phyloP scores from a whole-genome alignment of 1,284 basidiomycete species.

The Ustilago hordei region DNA sequence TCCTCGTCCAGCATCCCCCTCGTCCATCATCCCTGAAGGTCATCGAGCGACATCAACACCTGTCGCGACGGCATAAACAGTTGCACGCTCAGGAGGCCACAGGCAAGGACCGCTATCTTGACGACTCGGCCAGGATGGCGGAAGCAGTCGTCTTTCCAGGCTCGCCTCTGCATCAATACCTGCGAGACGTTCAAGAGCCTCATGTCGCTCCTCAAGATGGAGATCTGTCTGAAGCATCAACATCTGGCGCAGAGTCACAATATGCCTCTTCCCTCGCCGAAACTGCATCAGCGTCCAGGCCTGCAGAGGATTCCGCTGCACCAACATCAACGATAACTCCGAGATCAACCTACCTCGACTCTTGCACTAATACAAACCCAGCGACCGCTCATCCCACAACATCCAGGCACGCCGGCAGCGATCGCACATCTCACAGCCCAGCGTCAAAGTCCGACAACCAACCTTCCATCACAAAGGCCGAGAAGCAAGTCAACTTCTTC shows the following conservation, averaged over 20 bases:
- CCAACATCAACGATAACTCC: not conserved
- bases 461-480: not conserved
- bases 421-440: not conserved
- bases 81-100: not conserved
- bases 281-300: constrained; percentile 1
- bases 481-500: not conserved
- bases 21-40: not conserved
- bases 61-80: not conserved
- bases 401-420: not conserved
- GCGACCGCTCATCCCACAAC: not conserved
- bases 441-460: not conserved
- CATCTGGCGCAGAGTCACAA: not conserved
- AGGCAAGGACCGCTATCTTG: not conserved
- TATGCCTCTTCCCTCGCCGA: not conserved
- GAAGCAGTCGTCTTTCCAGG: constrained; percentile 54
- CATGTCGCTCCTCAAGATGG: not conserved
- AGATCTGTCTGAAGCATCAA: constrained; percentile 1
- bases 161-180: constrained; percentile 50
- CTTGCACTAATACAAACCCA: not conserved
- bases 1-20: not conserved
- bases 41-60: not conserved
- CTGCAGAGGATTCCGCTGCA: not conserved
- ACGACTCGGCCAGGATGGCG: constrained; percentile 37
- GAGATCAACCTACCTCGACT: not conserved
- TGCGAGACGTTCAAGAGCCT: constrained; percentile 23